Evolutionary conservation across 1,139 yeast genomes (phyloP), one percentile per base, ranked within the genome.

Genomic region (Eremothecium gossypii): DNA sequence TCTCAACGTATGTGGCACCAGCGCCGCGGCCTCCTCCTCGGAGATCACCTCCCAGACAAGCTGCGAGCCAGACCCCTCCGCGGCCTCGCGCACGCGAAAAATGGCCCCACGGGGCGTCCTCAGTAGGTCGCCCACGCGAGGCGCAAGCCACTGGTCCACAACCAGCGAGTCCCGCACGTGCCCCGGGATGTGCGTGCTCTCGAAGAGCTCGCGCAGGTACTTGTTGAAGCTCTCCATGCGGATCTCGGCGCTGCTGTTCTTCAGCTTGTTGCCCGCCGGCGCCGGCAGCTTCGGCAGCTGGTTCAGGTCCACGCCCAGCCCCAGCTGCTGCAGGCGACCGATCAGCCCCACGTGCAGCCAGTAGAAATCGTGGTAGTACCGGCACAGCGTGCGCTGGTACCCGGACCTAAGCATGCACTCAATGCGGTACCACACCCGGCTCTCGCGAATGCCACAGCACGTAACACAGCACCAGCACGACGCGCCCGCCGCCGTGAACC

Each of bases 281-380:
- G 39, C 33, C 3, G 49, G 49, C 10, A 46, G 39, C 7, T 10
- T 33, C 10, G 49, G 49, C 8, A 45, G 33, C 10, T 20, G 27
- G 5, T 30, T 30, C 13, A 32, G 33, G 8, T 40, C 33, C 11
- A 20, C 12, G 7, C 33, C 38, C 13, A 26, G 13, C 10, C 36
- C 30, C 6, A 20, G 38, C 26, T 32, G 27, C 7, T 27, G 33
- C 28, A 43, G 9, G 17, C 37, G 34, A 12, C 36, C 44, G 9
- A 41, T 28, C 36, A 45, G 31, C 33, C 32, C 33, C 14, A 41
- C 37, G 9, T 46, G 49, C 38, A 46, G 38, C 28, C 39, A 33
- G 26, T 46, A 46, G 27, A 46, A 46, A 27, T 46, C 47, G 32
- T 46, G 46, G 33, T 43, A 46, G 27, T 44, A 44, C 7, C 49